Base-by-base conservation (phyloP, 371 early-diverging fungal species). In the Coemansia sp. region DNA sequence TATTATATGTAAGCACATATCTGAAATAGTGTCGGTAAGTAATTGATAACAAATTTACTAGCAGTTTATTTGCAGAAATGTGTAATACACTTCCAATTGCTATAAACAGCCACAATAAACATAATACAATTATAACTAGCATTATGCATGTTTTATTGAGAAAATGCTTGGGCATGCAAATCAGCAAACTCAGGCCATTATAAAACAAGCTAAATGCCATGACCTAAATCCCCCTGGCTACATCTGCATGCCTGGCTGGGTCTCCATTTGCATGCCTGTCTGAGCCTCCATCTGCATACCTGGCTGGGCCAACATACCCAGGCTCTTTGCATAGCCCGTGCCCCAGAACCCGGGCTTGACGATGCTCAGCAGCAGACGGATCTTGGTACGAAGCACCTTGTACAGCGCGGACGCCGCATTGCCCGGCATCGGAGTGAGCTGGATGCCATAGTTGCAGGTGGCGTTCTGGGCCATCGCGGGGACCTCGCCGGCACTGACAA, bases 401-500 rank as follows among this genome's bases (percentile, higher is more conserved):
- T 45, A 57, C 20, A 57, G 7, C 5, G 45, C 14, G 0, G 36
- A 32, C 2, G 57, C 57, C 1, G 57, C 36, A 5, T 57, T 57
- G 34, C 57, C 34, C 14, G 57, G 57, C 57, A 57, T 47, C 11
- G 57, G 57, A 30, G 42, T 47, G 36, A 47, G 53, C 53, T 35
- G 53, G 20, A 53, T 53, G 11, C 53, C 53, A 10, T 57, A 57
- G 32, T 45, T 45, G 36, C 57, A 57, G 0, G 43, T 38, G 20
- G 34, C 57, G 5, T 9, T 34, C 32, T 57, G 43, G 11, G 54
- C 32, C 16, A 10, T 20, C n/a, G 8, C 38, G 7, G 34, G 42
- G 13, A 8, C 35, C 0, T 8, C 16, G 41, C 35, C 47, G 0
- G 57, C 32, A 5, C 31, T 26, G 7, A 60, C 14, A 48, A 45